Conservation (phyloP, 2,329 filamentous ascomycete genomes). For the Plectosphaerella cucumerina region DNA sequence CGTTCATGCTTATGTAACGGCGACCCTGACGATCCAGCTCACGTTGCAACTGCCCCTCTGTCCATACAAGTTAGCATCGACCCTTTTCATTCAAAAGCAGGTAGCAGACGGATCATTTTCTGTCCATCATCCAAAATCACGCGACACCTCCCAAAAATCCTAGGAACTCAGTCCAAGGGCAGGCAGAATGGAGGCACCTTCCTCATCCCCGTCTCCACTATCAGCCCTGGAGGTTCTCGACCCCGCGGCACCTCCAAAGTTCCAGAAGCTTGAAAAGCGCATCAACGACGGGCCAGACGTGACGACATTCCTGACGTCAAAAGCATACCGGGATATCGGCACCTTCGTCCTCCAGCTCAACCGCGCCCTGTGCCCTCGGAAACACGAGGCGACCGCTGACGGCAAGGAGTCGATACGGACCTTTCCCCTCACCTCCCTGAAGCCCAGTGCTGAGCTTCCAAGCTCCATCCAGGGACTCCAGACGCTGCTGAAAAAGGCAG, state of each 20-base stretch:
- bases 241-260: conserved; percentile 45
- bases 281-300: conserved; percentile 88
- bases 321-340: conserved; percentile 83
- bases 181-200: not conserved
- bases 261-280: conserved; percentile 67
- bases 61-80: no score
- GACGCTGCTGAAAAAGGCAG: conserved; percentile 60
- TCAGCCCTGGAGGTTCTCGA: conserved; percentile 44
- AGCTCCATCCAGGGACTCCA: conserved; percentile 61
- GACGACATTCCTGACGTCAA: conserved; percentile 70
- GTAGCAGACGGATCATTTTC: no score
- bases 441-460: conserved; percentile 34
- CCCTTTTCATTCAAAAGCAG: no score
- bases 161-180: no score
- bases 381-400: conserved; percentile 28
- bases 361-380: conserved; percentile 73
- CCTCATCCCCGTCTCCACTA: not conserved
- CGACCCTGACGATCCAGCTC: no score
- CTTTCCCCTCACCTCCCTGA: conserved; percentile 37
- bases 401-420: conserved; percentile 39
- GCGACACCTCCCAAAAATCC: no score
- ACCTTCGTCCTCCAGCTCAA: conserved; percentile 89
- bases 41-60: no score
- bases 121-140: no score
- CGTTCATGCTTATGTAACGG: no score